These are phyloP conservation scores for Ceratocystis colombiana DNA, from an alignment of 2,329 filamentous ascomycete species.

Conservation along the genomic window DNA sequence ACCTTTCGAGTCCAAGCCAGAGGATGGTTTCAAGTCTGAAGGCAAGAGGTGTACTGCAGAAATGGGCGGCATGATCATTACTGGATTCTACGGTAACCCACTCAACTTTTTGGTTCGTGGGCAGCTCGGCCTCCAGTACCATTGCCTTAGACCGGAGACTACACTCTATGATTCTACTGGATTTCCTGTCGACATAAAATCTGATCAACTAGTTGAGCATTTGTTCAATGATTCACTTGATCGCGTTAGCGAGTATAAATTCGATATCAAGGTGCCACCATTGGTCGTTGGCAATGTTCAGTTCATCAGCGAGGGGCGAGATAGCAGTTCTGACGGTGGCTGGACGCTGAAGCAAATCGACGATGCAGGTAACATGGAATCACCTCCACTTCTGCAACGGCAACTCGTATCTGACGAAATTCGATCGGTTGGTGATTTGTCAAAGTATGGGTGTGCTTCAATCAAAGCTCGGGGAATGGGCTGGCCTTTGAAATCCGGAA, in stretches of 20 bases:
- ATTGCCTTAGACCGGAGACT: constrained; percentile 66
- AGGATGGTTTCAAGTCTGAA: constrained; percentile 38
- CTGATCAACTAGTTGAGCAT: constrained; percentile 76
- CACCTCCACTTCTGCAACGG: neutral
- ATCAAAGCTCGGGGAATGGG: constrained; percentile 71
- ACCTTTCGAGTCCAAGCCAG: constrained; percentile 50
- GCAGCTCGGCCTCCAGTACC: constrained; percentile 78
- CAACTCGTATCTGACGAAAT: constrained; percentile 18
- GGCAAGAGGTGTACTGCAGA: constrained; percentile 69
- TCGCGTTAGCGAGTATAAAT: constrained; percentile 80
- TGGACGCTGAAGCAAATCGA: constrained; percentile 46
- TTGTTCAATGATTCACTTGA: constrained; percentile 93
- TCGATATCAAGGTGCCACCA: constrained; percentile 58
- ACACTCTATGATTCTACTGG: constrained; percentile 83
- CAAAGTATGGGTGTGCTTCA: constrained; percentile 43
- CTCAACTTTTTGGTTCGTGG: constrained; percentile 83
- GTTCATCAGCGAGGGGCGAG: constrained; percentile 71
- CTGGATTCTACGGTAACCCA: constrained; percentile 94
- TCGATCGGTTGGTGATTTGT: constrained; percentile 21
- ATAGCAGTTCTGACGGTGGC: constrained; percentile 58
- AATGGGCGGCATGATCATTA: constrained; percentile 97
- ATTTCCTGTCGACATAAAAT: constrained; percentile 61
- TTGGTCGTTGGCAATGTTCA: constrained; percentile 74
- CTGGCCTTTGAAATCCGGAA: constrained; percentile 61
- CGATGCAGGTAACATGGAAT: constrained; percentile 46